Conservation (phyloP, 176 grass and related monocot genomes). For the Themeda triandra region DNA sequence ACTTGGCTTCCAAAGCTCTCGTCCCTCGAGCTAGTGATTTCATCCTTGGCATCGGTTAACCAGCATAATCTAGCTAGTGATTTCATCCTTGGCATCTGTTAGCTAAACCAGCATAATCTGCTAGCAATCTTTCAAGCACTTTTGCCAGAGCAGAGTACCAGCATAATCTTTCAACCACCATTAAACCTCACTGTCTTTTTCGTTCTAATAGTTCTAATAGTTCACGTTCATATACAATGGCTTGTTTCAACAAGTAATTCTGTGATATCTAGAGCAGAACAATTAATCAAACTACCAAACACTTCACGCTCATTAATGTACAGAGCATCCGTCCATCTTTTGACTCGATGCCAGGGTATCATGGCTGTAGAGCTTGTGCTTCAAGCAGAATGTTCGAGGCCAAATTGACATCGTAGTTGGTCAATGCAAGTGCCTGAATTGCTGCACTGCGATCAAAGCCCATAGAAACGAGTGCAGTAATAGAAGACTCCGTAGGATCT, state of each 20-base stretch:
- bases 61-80: background rate
- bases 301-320: slow-evolving; percentile 7
- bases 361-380: slow-evolving; percentile 47
- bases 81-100: too few species aligned
- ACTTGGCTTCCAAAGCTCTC: too few species aligned
- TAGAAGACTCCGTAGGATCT: slow-evolving; percentile 48
- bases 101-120: background rate
- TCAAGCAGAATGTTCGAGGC: slow-evolving; percentile 87
- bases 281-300: background rate
- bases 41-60: too few species aligned
- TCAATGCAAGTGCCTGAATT: slow-evolving; percentile 61
- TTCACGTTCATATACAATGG: background rate
- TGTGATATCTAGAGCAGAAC: background rate
- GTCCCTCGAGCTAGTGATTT: too few species aligned
- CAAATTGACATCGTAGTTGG: slow-evolving; percentile 69
- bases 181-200: background rate
- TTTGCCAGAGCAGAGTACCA: background rate
- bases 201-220: background rate
- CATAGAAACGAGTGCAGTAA: slow-evolving; percentile 70
- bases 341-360: background rate
- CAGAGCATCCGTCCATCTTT: background rate
- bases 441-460: slow-evolving; percentile 77
- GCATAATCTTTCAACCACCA: background rate
- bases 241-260: background rate
- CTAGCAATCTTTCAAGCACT: background rate